phyloP scores from a whole-genome alignment of 768 basidiomycete species.

The Leccinum aurantiacum region DNA sequence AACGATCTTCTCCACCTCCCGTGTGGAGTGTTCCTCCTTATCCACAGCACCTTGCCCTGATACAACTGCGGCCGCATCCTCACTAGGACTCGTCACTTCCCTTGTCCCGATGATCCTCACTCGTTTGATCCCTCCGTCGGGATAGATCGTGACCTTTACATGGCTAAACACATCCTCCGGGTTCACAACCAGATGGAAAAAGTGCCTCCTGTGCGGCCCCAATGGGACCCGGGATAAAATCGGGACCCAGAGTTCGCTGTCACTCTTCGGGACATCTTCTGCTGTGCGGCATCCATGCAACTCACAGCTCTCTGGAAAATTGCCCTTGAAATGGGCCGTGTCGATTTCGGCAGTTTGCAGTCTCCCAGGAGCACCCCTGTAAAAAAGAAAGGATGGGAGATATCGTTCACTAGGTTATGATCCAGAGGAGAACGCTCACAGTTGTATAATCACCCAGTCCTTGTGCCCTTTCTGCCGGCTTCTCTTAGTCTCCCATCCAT shows the following conservation, averaged over 20 bases:
- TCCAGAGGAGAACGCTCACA: constrained; percentile 48
- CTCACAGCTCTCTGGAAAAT: constrained; percentile 89
- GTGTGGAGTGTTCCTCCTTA: constrained; percentile 2
- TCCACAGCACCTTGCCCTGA: constrained; percentile 5
- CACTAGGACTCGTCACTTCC: constrained; percentile 25
- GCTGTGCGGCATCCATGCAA: constrained; percentile 54
- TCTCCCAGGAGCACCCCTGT: constrained; percentile 69
- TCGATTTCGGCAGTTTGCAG: constrained; percentile 86
- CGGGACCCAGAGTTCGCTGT: constrained; percentile 57
- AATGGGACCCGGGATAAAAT: constrained; percentile 78
- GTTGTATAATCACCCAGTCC: constrained; percentile 88
- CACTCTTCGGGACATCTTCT: constrained; percentile 39
- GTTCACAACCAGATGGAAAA: constrained; percentile 76
- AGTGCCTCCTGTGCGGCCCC: constrained; percentile 88
- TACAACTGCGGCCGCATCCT: constrained; percentile 9
- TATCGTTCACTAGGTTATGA: neutral
- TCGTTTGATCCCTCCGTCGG: constrained; percentile 95
- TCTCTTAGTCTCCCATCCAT: constrained; percentile 98
- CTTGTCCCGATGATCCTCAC: constrained; percentile 77
- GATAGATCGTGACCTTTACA: constrained; percentile 84
- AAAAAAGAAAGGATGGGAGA: neutral
- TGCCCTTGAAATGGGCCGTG: constrained; percentile 94
- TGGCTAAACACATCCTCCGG: constrained; percentile 68
- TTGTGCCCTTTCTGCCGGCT: constrained; percentile 77
- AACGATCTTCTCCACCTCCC: neutral